phyloP scores from a whole-genome alignment of 2,329 filamentous ascomycete species.

The Pseudopyrenochaeta lycopersici region DNA sequence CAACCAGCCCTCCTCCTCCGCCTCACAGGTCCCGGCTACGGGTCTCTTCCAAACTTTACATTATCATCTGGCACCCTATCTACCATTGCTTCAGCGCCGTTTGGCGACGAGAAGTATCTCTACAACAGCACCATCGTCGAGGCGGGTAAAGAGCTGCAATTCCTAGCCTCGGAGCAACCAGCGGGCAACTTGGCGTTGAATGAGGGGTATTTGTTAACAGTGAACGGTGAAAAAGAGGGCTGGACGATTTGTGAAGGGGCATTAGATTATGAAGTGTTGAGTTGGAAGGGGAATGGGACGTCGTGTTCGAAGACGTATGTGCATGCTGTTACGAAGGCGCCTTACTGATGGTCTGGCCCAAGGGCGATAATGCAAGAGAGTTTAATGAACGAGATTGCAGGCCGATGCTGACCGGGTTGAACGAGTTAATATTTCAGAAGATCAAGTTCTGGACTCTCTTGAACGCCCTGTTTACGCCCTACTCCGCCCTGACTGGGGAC shows the following conservation, averaged over 20 bases:
- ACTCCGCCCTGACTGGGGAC: no score
- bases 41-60: conserved; percentile 50
- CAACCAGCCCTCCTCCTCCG: conserved; percentile 48
- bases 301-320: conserved; percentile 50
- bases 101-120: conserved; percentile 31
- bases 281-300: conserved; percentile 47
- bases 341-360: conserved; percentile 40
- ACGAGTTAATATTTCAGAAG: no score
- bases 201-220: conserved; percentile 49
- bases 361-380: background rate
- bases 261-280: conserved; percentile 44
- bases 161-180: conserved; percentile 40
- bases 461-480: no score
- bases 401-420: no score
- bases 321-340: conserved; percentile 49
- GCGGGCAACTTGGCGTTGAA: conserved; percentile 46
- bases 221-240: conserved; percentile 45
- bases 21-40: conserved; percentile 50
- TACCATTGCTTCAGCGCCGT: conserved; percentile 36
- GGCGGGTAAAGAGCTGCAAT: conserved; percentile 39
- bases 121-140: conserved; percentile 46
- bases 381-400: background rate
- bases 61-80: conserved; percentile 45
- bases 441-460: no score
- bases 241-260: conserved; percentile 52